Evolutionary conservation across 2,329 filamentous ascomycete species (phyloP), one percentile per base, ranked within the genome.

Genomic region (Ophiostoma sp.): DNA sequence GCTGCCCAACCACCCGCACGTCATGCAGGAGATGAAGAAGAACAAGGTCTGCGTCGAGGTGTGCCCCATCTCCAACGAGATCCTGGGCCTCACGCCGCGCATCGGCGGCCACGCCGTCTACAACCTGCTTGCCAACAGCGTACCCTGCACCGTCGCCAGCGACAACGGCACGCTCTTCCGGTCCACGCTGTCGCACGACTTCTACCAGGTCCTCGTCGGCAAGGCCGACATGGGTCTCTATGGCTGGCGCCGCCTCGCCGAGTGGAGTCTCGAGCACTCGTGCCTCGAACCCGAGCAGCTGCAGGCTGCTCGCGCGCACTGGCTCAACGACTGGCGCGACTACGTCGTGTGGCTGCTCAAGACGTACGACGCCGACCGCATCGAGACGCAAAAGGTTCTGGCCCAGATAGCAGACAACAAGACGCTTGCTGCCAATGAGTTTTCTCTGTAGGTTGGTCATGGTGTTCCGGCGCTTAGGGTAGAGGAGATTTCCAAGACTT

Each of bases 11-110:
- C 89, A 92, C 74, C 87, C 87, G 0, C 78, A 84, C 49, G 78
- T 92, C n/a, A 85, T 91, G 77, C 79, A 87, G 71, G 78, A 83
- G 65, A 90, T 91, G 83, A 87, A 85, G 76, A 77, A 81, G 69
- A 79, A 80, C n/a, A 80, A 82, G 9, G 84, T 92, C 45, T 91
- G 89, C 72, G 81, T 93, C n/a, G 90, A 93, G 78, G 79, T 90
- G 1, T 92, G 90, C 72, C 90, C 89, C 0, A 91, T 92, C 65
- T 92, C 89, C 0, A 93, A 92, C 74, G 90, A 93, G 79, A 80
- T 92, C 0, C 78, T 92, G 18, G 89, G 90, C 45, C 81, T 93
- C 18, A 90, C 88, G 66, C 83, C 87, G 8, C 83, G 85, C 63
- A 83, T 87, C 68, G 82, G 83, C 49, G 87, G 89, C 12, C 90